A percentile compares a stretch with the other conserved stretches of the same genome.
Evolutionary conservation across 768 basidiomycete species (phyloP).

Genomic region (Amanita polypyramis): DNA sequence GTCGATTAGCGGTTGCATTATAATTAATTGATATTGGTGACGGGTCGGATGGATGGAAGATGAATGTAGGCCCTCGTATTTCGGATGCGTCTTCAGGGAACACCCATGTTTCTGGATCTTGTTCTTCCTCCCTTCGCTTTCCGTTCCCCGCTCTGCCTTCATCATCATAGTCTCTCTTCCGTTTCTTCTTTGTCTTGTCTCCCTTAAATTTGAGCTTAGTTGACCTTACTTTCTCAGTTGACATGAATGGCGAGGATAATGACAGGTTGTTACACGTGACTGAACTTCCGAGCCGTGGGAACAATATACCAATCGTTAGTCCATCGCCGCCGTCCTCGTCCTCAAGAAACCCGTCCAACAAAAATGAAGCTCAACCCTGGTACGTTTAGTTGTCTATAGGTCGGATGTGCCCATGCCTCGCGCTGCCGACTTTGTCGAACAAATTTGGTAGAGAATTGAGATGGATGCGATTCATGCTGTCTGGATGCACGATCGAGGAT

Average conservation of each 20-base stretch:
- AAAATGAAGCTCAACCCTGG: constrained; percentile 79
- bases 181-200: constrained; percentile 76
- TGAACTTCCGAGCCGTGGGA: constrained; percentile 24
- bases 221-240: constrained; percentile 44
- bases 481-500: constrained; percentile 32
- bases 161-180: constrained; percentile 54
- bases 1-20: constrained; percentile 63
- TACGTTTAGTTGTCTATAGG: constrained; percentile 33
- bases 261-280: constrained; percentile 20
- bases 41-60: constrained; percentile 74
- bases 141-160: constrained; percentile 31
- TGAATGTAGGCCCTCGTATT: constrained; percentile 83
- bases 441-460: constrained; percentile 25
- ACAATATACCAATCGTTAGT: constrained; percentile 14
- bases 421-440: constrained; percentile 16
- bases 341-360: constrained; percentile 41
- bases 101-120: constrained; percentile 71
- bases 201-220: constrained; percentile 85
- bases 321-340: constrained; percentile 40
- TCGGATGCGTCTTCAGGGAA: constrained; percentile 59
- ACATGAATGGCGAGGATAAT: constrained; percentile 16
- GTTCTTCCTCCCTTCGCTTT: constrained; percentile 46
- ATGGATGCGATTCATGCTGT: constrained; percentile 39
- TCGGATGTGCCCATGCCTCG: constrained; percentile 13
- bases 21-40: constrained; percentile 68